phyloP scores from a whole-genome alignment of 148 eudicot genomes.

The Mesembryanthemum crystallinum region DNA sequence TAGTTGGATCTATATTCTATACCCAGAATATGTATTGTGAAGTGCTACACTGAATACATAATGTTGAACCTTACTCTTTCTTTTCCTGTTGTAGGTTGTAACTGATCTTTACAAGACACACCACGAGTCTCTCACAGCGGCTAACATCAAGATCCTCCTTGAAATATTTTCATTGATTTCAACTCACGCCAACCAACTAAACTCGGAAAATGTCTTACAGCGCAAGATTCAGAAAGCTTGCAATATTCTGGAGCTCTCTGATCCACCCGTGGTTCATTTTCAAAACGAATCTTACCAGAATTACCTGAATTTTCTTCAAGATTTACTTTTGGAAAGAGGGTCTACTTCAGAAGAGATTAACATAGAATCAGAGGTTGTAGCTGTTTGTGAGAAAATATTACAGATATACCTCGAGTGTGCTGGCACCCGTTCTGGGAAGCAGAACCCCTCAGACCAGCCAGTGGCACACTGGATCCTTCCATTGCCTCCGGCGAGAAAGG shows the following conservation, averaged over 20 bases:
- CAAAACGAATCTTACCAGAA: conserved; percentile 73
- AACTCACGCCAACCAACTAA: conserved; percentile 65
- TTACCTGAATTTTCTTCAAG: conserved; percentile 64
- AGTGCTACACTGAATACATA: not conserved
- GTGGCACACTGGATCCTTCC: conserved; percentile 70
- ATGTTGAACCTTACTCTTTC: not conserved
- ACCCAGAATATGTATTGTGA: not conserved
- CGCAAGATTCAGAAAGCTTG: conserved; percentile 68
- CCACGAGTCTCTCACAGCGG: conserved; percentile 45
- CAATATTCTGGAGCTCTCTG: conserved; percentile 71
- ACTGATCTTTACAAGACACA: conserved; percentile 73
- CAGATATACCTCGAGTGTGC: conserved; percentile 72
- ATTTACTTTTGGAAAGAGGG: conserved; percentile 41
- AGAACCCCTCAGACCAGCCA: conserved; percentile 30
- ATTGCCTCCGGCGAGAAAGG: conserved; percentile 68
- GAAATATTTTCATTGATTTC: conserved; percentile 59
- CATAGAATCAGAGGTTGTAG: conserved; percentile 49
- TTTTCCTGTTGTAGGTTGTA: conserved; percentile 51
- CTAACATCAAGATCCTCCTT: conserved; percentile 52
- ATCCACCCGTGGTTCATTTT: conserved; percentile 79
- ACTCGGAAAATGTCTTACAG: conserved; percentile 45
- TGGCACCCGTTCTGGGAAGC: conserved; percentile 35
- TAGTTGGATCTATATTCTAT: not conserved
- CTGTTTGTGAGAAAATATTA: conserved; percentile 65
- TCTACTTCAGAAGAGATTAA: conserved; percentile 46